Evolutionary conservation across 257 asterid genomes (phyloP).

Genomic region (Gentiana dahurica): DNA sequence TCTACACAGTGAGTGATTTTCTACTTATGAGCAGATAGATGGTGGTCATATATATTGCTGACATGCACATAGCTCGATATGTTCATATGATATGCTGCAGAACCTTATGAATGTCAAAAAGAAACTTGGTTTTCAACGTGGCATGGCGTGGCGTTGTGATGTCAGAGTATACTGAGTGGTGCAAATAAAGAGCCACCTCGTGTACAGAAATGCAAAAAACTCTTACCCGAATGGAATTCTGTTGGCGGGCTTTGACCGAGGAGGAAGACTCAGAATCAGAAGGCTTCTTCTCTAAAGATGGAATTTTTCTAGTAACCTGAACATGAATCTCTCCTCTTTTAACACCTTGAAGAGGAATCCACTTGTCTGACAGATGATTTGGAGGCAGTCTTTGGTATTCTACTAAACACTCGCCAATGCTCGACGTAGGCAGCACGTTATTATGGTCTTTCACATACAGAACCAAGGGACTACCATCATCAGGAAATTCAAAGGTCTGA

Average conservation of each 20-base stretch:
- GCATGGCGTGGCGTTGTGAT: too few relatives aligned
- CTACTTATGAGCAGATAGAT: too few relatives aligned
- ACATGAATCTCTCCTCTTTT: constrained; percentile 83
- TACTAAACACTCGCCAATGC: constrained; percentile 74
- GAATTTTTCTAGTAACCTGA: constrained; percentile 66
- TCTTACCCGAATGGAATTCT: constrained; percentile 56
- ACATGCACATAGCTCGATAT: not conserved
- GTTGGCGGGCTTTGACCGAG: constrained; percentile 43
- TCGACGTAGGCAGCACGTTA: constrained; percentile 59
- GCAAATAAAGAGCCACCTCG: too few relatives aligned
- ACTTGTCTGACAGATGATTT: constrained; percentile 76
- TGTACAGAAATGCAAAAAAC: too few relatives aligned
- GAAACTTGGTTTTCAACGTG: too few relatives aligned
- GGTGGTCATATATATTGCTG: too few relatives aligned
- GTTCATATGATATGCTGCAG: not conserved
- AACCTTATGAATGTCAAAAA: too few relatives aligned
- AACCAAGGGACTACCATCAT: constrained; percentile 70
- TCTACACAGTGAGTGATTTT: too few relatives aligned
- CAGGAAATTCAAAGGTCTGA: constrained; percentile 85
- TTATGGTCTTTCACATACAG: constrained; percentile 93
- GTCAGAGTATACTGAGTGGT: too few relatives aligned
- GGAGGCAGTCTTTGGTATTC: constrained; percentile 86
- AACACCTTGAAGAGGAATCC: constrained; percentile 97
- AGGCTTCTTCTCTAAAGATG: constrained; percentile 59
- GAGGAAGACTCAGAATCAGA: constrained; percentile 54